Evolutionary conservation across 768 basidiomycete genomes (phyloP), one percentile per base, ranked within the genome.

Genomic region (Russula griseocarnosa): DNA sequence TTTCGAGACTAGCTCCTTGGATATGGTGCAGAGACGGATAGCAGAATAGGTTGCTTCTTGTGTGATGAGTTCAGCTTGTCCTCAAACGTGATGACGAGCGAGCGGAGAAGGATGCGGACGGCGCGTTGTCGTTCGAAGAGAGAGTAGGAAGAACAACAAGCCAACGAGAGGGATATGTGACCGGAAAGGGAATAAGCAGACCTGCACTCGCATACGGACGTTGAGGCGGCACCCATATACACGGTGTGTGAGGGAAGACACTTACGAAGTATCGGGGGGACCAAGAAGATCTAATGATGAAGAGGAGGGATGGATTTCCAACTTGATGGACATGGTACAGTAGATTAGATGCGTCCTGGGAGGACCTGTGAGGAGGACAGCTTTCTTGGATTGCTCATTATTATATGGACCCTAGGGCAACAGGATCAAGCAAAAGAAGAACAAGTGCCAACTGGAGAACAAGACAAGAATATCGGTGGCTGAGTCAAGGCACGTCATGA

Each of bases 111-210:
- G 47, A 86, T 71, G 44, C 77, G 81, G 10, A 79, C 74, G 0
- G 84, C 73, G 54, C 78, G 76, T 61, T 79, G 81, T 64, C 79
- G 79, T 64, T 81, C 80, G 66, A 88, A 85, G 28, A 87, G 70
- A 13, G 83, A 83, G 58, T 74, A 79, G 2, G 86, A n/a, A n/a
- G n/a, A n/a, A n/a, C n/a, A 76, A 0, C 88, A 79, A 3, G 82
- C 77, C 36, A 94, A 69, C 0, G 84, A 79, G 58, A 96, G 76
- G 26, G 83, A 77, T 24, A 96, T 77, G 72, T 93, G 82, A 3
- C 94, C 94, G 10, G 92, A 88, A 51, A 97, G 81, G 11, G 94
- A 95, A 74, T 94, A 96, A 2, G 86, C 86, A 62, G 89, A 86
- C 62, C 94, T 97, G n/a, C 8, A 11, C 2, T 16, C 51, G 36